Conservation (phyloP, 2,329 filamentous ascomycete genomes). For the Hypoxylon sp. region DNA sequence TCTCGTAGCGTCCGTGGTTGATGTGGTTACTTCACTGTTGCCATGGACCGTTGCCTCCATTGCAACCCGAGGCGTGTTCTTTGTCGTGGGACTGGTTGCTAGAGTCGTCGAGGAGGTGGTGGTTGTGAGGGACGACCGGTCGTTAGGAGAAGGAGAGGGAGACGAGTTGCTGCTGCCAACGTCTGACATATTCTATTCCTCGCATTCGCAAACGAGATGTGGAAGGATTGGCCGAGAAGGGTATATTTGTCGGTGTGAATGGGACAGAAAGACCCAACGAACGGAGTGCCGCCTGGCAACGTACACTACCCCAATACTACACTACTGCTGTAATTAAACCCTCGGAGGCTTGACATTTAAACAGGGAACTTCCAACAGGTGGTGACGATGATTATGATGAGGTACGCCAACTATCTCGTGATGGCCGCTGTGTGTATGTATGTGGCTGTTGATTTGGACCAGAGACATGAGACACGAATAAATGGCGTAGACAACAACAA, state of each 20-base stretch:
- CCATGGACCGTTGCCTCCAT: conserved; percentile 37
- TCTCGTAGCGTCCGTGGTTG: conserved; percentile 20
- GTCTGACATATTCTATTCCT: conserved; percentile 43
- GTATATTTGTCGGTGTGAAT: conserved; percentile 32
- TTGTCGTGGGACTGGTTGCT: conserved; percentile 33
- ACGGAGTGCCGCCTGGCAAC: conserved; percentile 35
- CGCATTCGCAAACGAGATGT: conserved; percentile 41
- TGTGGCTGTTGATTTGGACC: conserved; percentile 31
- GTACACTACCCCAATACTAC: conserved; percentile 29
- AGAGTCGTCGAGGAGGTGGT: conserved; percentile 21
- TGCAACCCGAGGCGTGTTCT: conserved; percentile 34
- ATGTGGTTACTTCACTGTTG: conserved; percentile 16
- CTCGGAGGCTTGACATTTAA: conserved; percentile 22
- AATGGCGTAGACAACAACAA: conserved; percentile 36
- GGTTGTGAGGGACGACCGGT: conserved; percentile 27
- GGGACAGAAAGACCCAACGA: conserved; percentile 30
- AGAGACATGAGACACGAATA: conserved; percentile 37
- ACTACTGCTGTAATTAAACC: conserved; percentile 18
- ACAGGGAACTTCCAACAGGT: conserved; percentile 1
- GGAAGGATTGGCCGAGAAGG: conserved; percentile 17
- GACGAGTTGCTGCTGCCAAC: conserved; percentile 36
- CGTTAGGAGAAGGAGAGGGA: conserved; percentile 32
- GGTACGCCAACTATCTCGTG: conserved; percentile 22
- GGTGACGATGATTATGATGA: conserved; percentile 15
- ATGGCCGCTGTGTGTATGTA: conserved; percentile 16